A percentile compares a stretch with the other conserved stretches of the same genome.
phyloP scores from a whole-genome alignment of 805 yeast genomes.

The Metschnikowia vanudenii region DNA sequence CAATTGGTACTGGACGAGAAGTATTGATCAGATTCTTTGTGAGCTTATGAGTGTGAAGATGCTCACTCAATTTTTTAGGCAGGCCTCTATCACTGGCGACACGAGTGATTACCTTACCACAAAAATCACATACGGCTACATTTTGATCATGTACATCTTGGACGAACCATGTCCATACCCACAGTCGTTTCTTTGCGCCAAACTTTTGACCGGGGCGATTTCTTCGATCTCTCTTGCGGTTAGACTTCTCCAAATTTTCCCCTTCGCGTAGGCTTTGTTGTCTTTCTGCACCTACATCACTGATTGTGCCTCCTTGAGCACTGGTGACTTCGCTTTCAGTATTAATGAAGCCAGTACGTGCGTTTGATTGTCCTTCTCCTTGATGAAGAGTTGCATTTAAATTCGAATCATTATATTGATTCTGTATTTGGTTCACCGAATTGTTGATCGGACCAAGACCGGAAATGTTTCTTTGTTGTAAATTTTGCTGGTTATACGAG shows the following conservation, averaged over 20 bases:
- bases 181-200: slow-evolving; percentile 60
- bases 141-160: slow-evolving; percentile 50
- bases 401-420: slow-evolving; percentile 10
- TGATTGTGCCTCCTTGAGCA: background rate
- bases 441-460: slow-evolving; percentile 7
- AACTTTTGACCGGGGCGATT: slow-evolving; percentile 55
- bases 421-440: slow-evolving; percentile 11
- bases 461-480: slow-evolving; percentile 15
- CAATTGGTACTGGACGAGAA: slow-evolving; percentile 38
- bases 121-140: slow-evolving; percentile 52
- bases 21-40: slow-evolving; percentile 39
- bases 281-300: slow-evolving; percentile 1
- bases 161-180: slow-evolving; percentile 64
- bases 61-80: slow-evolving; percentile 59
- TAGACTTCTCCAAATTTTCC: background rate
- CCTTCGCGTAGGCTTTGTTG: slow-evolving; percentile 1
- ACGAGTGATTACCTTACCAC: slow-evolving; percentile 49
- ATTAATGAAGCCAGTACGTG: background rate
- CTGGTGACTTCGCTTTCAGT: background rate
- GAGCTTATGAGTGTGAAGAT: slow-evolving; percentile 53
- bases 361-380: background rate
- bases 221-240: slow-evolving; percentile 29
- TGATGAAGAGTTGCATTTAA: slow-evolving; percentile 5
- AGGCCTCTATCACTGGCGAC: slow-evolving; percentile 54
- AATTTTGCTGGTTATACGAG: slow-evolving; percentile 21